Evolutionary conservation across 805 yeast genomes (phyloP).

Genomic region (Nematodospora valgi): DNA sequence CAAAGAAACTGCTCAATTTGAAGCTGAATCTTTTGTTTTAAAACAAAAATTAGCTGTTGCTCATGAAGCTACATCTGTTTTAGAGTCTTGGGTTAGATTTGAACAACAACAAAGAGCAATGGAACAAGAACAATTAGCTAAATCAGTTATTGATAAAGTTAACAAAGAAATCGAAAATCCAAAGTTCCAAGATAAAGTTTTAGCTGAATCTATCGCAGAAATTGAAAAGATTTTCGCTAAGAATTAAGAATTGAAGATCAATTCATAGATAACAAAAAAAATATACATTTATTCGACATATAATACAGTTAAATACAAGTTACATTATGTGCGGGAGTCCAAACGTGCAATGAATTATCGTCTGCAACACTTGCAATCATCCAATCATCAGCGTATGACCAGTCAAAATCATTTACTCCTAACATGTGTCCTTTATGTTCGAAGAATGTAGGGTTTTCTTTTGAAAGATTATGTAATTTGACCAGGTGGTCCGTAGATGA

Average conservation of each 20-base stretch:
- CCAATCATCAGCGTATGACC: conserved; percentile 75
- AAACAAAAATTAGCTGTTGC: conserved; percentile 89
- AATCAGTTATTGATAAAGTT: conserved; percentile 83
- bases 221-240: conserved; percentile 78
- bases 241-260: conserved; percentile 19
- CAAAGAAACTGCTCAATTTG: conserved; percentile 93
- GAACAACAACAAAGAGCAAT: conserved; percentile 94
- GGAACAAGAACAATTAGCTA: conserved; percentile 90
- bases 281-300: conserved; percentile 5
- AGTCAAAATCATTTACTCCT: conserved; percentile 79
- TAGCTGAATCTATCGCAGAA: conserved; percentile 88
- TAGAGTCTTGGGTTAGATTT: conserved; percentile 98
- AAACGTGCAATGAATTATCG: conserved; percentile 83
- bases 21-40: conserved; percentile 89
- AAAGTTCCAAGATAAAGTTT: conserved; percentile 89
- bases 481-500: conserved; percentile 65
- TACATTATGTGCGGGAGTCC: conserved; percentile 56
- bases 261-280: neutral
- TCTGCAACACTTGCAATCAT: conserved; percentile 74
- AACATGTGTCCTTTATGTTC: conserved; percentile 83
- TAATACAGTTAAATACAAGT: conserved; percentile 8
- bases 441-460: conserved; percentile 38
- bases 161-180: conserved; percentile 79
- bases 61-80: conserved; percentile 86
- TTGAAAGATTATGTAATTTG: conserved; percentile 55